Percentiles rank a stretch among this genome's conserved stretches.
Conservation (phyloP, 768 basidiomycete species). For the Russula sp. region DNA sequence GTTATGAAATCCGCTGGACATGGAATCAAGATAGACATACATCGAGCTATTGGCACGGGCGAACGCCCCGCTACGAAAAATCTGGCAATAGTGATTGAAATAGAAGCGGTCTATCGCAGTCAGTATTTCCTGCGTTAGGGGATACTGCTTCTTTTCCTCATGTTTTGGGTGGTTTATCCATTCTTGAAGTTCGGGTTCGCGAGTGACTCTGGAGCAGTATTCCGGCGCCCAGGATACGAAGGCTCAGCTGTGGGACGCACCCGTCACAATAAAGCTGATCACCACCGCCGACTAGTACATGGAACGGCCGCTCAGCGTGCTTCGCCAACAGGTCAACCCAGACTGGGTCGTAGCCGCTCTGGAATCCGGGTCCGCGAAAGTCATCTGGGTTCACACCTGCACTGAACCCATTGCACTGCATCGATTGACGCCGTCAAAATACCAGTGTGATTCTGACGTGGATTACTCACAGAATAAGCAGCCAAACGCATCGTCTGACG, state of each 20-base stretch:
- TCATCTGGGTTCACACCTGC: constrained; percentile 86
- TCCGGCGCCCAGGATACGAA: neutral
- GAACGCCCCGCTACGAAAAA: constrained; percentile 85
- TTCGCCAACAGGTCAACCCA: constrained; percentile 90
- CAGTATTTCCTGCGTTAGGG: constrained; percentile 65
- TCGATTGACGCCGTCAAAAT: neutral
- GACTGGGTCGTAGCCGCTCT: constrained; percentile 80
- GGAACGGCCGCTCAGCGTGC: constrained; percentile 77
- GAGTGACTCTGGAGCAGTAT: constrained; percentile 49
- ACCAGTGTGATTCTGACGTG: neutral
- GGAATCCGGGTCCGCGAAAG: constrained; percentile 75
- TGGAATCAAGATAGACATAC: constrained; percentile 40
- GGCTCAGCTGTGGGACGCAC: constrained; percentile 35
- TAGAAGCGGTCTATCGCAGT: constrained; percentile 79
- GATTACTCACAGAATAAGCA: constrained; percentile 62
- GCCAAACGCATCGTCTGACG: constrained; percentile 89
- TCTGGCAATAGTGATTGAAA: constrained; percentile 87
- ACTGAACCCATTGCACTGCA: constrained; percentile 82
- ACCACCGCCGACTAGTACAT: constrained; percentile 89
- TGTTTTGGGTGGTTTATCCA: constrained; percentile 67
- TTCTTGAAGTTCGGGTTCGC: constrained; percentile 83
- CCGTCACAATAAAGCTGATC: constrained; percentile 88
- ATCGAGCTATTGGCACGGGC: constrained; percentile 87
- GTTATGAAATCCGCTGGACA: neutral
- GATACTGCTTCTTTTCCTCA: constrained; percentile 50